A percentile compares a stretch with the other conserved stretches of the same genome.
These are phyloP conservation scores for Raphanus raphanistrum DNA, from an alignment of 345 rosid species.

Conservation along the genomic window DNA sequence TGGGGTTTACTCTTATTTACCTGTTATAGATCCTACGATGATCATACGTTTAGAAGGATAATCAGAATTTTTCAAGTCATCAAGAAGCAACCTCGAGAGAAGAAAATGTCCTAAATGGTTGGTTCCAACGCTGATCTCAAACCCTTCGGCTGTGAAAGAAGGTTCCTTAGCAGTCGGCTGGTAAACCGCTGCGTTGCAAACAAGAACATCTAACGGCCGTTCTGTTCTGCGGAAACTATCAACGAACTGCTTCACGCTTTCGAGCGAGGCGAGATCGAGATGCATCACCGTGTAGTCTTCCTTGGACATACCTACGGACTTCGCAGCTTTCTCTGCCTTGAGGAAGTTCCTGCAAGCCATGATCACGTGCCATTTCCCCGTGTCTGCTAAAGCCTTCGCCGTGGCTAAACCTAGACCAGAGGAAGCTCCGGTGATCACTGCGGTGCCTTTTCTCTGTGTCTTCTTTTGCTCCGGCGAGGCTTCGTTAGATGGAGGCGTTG, in stretches of 20 bases:
- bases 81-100: slow-evolving; percentile 77
- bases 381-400: slow-evolving; percentile 84
- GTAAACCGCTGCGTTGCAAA: slow-evolving; percentile 95
- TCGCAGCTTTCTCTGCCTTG: slow-evolving; percentile 87
- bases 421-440: slow-evolving; percentile 81
- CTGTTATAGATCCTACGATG: slow-evolving; percentile 96
- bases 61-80: slow-evolving; percentile 75
- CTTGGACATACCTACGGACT: slow-evolving; percentile 67
- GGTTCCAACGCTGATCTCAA: slow-evolving; percentile 96
- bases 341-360: slow-evolving; percentile 98
- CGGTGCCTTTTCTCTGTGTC: slow-evolving; percentile 72
- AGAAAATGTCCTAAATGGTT: slow-evolving; percentile 96
- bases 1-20: too few species aligned
- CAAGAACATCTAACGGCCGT: slow-evolving; percentile 77
- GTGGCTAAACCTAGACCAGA: slow-evolving; percentile 89
- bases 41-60: slow-evolving; percentile 84
- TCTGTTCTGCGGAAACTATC: slow-evolving; percentile 63
- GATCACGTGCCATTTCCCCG: slow-evolving; percentile 83
- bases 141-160: slow-evolving; percentile 91
- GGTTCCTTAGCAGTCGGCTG: slow-evolving; percentile 92
- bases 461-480: slow-evolving; percentile 69
- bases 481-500: slow-evolving; percentile 50
- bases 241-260: slow-evolving; percentile 87
- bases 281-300: slow-evolving; percentile 89
- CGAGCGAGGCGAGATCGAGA: slow-evolving; percentile 89